A percentile compares a stretch with the other conserved stretches of the same genome.
Evolutionary conservation across 2,329 filamentous ascomycete genomes (phyloP).

Genomic region (Rhynchosporium secalis): DNA sequence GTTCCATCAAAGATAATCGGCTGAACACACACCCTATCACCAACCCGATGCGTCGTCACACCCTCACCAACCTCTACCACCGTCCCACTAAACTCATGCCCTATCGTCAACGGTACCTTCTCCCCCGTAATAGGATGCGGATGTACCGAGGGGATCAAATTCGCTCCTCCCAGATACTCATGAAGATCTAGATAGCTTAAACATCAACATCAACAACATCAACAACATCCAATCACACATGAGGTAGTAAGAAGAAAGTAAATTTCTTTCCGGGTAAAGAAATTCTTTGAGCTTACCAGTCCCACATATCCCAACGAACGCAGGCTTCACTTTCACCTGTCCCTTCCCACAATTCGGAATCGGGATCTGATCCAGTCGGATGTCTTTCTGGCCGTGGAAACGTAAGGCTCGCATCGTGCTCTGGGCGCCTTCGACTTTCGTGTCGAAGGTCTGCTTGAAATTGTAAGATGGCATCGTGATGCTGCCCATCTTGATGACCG

Average conservation of each 20-base stretch:
- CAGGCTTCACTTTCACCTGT: constrained; percentile 30
- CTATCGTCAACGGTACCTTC: constrained; percentile 59
- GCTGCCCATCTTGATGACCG: neutral
- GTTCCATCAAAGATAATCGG: constrained; percentile 54
- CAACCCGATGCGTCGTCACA: constrained; percentile 49
- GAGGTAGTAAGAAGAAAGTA: neutral
- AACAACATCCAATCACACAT: no score
- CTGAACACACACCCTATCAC: constrained; percentile 50
- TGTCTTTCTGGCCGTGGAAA: constrained; percentile 56
- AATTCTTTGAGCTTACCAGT: constrained; percentile 12
- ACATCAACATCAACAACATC: neutral
- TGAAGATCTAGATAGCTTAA: constrained; percentile 39
- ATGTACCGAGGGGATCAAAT: constrained; percentile 48
- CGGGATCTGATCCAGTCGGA: constrained; percentile 52
- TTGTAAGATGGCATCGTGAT: constrained; percentile 12
- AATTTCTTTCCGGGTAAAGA: neutral
- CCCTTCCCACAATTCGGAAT: constrained; percentile 39
- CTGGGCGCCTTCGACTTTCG: constrained; percentile 1
- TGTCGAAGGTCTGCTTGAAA: constrained; percentile 13
- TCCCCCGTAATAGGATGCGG: constrained; percentile 55
- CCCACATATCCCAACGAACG: constrained; percentile 39
- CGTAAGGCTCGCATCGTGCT: constrained; percentile 51
- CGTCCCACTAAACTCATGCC: constrained; percentile 81
- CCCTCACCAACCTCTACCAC: constrained; percentile 66
- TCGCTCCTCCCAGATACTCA: constrained; percentile 50